Conservation (phyloP, 257 asterid genomes). For the Nicotiana noctiflora region DNA sequence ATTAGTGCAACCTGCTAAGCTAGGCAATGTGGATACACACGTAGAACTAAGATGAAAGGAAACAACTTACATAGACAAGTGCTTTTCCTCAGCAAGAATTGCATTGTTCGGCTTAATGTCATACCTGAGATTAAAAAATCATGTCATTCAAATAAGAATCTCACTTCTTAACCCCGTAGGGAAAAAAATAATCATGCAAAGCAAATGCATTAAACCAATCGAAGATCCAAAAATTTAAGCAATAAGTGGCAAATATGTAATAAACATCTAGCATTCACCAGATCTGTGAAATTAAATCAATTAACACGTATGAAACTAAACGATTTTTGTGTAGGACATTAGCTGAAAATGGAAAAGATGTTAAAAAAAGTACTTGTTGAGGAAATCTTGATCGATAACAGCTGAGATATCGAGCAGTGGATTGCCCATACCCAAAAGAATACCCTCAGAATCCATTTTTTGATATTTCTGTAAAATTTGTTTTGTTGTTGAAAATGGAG, state of each 20-base stretch:
- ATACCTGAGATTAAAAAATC: conserved; percentile 37
- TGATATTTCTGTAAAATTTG: no score
- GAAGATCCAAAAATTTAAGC: not conserved
- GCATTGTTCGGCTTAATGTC: conserved; percentile 75
- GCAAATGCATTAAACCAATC: not conserved
- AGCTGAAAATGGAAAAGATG: not conserved
- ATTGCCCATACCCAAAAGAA: conserved; percentile 91
- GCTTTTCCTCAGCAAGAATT: conserved; percentile 94
- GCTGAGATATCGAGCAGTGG: conserved; percentile 81
- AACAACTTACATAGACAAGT: conserved; percentile 71
- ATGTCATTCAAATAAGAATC: not conserved
- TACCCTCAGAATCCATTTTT: conserved; percentile 57
- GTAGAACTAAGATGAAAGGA: not conserved
- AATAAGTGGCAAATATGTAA: not conserved
- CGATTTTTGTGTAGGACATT: no score
- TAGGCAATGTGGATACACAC: not conserved
- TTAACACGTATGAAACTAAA: not conserved
- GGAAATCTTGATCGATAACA: conserved; percentile 75
- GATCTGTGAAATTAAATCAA: conserved; percentile 1
- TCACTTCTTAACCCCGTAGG: not conserved
- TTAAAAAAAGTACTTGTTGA: conserved; percentile 53
- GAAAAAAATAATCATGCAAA: not conserved
- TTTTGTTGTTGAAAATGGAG: not conserved
- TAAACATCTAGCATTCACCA: not conserved
- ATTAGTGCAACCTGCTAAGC: not conserved